phyloP scores from a whole-genome alignment of 129 eudicot genomes.

The Silybum marianum region DNA sequence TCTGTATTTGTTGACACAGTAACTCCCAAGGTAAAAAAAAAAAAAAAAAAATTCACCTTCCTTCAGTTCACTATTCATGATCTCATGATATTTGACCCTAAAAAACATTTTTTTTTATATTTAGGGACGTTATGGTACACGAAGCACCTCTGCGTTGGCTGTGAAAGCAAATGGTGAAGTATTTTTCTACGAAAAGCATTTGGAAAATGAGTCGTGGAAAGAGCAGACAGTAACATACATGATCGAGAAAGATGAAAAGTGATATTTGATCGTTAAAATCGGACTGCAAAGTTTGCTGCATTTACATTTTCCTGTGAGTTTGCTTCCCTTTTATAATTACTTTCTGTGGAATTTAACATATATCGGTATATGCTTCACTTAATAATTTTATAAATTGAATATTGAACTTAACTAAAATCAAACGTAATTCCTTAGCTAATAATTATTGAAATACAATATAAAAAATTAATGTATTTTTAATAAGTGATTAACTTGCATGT shows the following conservation, averaged over 20 bases:
- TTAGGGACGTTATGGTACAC: constrained; percentile 90
- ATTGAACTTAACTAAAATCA: no score
- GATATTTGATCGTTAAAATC: not conserved
- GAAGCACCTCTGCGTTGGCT: constrained; percentile 70
- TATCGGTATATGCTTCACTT: no score
- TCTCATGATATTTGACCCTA: not conserved
- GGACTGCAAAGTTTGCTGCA: not conserved
- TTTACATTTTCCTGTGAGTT: constrained; percentile 14
- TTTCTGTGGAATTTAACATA: not conserved
- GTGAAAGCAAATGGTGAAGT: constrained; percentile 52
- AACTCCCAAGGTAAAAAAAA: constrained; percentile 40
- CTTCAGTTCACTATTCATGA: not conserved
- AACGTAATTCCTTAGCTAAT: no score
- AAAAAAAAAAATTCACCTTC: not conserved
- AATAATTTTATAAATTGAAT: no score
- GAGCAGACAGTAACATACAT: constrained; percentile 43
- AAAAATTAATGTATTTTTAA: no score
- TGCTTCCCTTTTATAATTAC: not conserved
- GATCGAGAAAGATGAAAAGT: constrained; percentile 39
- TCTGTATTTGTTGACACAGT: constrained; percentile 55
- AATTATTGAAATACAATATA: no score
- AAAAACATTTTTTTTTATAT: constrained; percentile 1
- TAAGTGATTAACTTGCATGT: no score
- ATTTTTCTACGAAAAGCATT: constrained; percentile 60
- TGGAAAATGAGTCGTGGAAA: constrained; percentile 61